A percentile compares a stretch with the other conserved stretches of the same genome.
Evolutionary conservation across 192 early-diverging fungal species (phyloP).

Genomic region (Phlyctochytrium bullatum): DNA sequence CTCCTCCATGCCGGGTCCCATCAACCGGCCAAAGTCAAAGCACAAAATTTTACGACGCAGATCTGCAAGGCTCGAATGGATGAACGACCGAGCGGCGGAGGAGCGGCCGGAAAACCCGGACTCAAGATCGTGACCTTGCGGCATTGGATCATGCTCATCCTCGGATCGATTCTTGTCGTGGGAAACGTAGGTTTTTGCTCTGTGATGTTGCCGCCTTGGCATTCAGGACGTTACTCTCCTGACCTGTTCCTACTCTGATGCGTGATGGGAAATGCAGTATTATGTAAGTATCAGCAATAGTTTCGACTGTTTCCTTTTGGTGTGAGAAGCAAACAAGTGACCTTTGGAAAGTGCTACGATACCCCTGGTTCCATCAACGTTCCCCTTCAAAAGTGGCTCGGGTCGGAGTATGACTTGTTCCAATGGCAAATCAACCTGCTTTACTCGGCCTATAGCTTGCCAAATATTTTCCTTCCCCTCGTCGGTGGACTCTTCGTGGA

Average conservation of each 20-base stretch:
- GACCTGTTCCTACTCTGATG: background rate
- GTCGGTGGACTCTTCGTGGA: slow-evolving; percentile 47
- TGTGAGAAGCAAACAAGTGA: too few relatives aligned
- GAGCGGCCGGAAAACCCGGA: too few relatives aligned
- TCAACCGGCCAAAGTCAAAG: too few relatives aligned
- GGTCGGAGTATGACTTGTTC: slow-evolving; percentile 28
- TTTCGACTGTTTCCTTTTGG: background rate
- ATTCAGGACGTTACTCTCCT: background rate
- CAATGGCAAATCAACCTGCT: slow-evolving; percentile 52
- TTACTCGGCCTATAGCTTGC: slow-evolving; percentile 47
- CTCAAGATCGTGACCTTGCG: background rate
- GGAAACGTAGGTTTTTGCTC: background rate
- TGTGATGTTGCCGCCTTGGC: background rate
- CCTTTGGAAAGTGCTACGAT: slow-evolving; percentile 42
- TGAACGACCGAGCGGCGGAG: too few relatives aligned
- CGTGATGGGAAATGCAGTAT: background rate
- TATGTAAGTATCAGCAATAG: background rate
- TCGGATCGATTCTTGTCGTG: background rate
- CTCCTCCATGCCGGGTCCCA: too few relatives aligned
- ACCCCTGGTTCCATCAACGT: slow-evolving; percentile 55
- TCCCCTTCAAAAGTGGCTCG: slow-evolving; percentile 47
- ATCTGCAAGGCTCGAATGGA: too few relatives aligned
- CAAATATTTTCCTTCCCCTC: slow-evolving; percentile 49
- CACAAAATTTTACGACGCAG: too few relatives aligned
- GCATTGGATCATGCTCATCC: background rate